Evolutionary conservation across 257 asterid species (phyloP).

Genomic region (Agastache rugosa): DNA sequence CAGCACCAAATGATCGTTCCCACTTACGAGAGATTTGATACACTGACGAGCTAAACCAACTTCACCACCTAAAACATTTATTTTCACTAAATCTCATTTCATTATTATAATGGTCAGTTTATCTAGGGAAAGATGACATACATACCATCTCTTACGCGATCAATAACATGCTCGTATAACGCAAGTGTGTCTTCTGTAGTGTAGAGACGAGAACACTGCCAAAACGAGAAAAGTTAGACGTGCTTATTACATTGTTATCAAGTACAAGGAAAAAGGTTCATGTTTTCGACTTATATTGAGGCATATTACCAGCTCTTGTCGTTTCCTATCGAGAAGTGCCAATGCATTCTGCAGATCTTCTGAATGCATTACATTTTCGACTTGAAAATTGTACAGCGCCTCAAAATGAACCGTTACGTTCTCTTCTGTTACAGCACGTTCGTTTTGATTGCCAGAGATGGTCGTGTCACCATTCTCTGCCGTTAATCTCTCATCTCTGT

Average conservation of each 20-base stretch:
- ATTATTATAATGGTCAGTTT: neutral
- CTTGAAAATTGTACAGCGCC: slow-evolving; percentile 22
- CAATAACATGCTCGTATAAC: slow-evolving; percentile 36
- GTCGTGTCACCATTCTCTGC: slow-evolving; percentile 24
- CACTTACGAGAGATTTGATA: slow-evolving; percentile 21
- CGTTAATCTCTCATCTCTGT: slow-evolving; percentile 31
- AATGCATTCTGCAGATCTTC: slow-evolving; percentile 50
- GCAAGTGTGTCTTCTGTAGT: slow-evolving; percentile 39
- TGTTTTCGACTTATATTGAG: neutral
- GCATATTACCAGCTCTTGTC: slow-evolving; percentile 58
- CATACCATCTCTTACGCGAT: slow-evolving; percentile 47
- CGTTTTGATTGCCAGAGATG: slow-evolving; percentile 33
- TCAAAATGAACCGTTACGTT: slow-evolving; percentile 26
- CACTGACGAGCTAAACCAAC: slow-evolving; percentile 42
- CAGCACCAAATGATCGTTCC: slow-evolving; percentile 26
- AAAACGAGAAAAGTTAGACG: slow-evolving; percentile 1
- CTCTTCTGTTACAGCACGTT: slow-evolving; percentile 36
- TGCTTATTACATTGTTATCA: neutral
- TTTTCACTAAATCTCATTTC: neutral
- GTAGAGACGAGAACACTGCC: slow-evolving; percentile 42
- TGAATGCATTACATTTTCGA: slow-evolving; percentile 34
- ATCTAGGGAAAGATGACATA: slow-evolving; percentile 20
- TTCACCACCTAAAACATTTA: slow-evolving; percentile 38
- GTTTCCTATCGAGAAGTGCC: slow-evolving; percentile 47
- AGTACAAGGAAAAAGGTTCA: neutral